Percentiles rank a stretch among this genome's conserved stretches.
phyloP scores from a whole-genome alignment of 768 basidiomycete species.

The Grammothele lineata region DNA sequence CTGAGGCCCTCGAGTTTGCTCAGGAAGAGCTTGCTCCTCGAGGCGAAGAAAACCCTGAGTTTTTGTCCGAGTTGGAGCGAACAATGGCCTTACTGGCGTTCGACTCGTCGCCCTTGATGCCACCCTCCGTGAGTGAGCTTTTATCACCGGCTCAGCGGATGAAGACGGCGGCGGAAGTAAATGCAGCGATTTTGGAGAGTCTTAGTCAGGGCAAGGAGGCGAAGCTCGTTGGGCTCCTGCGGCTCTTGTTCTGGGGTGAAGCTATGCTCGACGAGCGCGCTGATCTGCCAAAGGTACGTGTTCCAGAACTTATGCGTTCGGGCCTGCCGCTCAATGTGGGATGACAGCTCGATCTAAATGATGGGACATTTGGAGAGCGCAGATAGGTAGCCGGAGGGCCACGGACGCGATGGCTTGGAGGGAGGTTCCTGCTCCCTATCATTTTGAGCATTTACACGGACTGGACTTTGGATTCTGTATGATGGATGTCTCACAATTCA shows the following conservation, averaged over 20 bases:
- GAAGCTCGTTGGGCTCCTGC: conserved; percentile 78
- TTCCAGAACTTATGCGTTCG: too few relatives aligned
- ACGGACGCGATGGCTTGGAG: too few relatives aligned
- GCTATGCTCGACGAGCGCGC: conserved; percentile 68
- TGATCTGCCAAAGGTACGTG: conserved; percentile 72
- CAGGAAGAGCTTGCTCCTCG: conserved; percentile 92
- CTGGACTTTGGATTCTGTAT: conserved; percentile 5
- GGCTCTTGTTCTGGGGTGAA: conserved; percentile 88
- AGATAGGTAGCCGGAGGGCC: conserved; percentile 8
- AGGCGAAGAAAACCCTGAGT: conserved; percentile 92
- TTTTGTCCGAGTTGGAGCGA: conserved; percentile 84
- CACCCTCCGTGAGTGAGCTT: conserved; percentile 69
- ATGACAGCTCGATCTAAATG: conserved; percentile 21
- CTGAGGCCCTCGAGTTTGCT: conserved; percentile 85
- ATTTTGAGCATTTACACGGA: conserved; percentile 6
- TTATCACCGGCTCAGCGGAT: conserved; percentile 83
- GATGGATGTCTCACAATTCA: not conserved
- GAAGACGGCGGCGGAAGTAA: conserved; percentile 95
- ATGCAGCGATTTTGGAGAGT: conserved; percentile 90
- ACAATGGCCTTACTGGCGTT: conserved; percentile 93
- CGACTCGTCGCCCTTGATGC: conserved; percentile 56
- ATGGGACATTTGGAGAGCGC: conserved; percentile 20
- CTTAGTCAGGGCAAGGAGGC: conserved; percentile 91
- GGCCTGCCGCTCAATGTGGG: conserved; percentile 17
- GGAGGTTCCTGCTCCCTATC: not conserved